Base-by-base conservation (phyloP, 1,284 basidiomycete species). In the Wallemia mellicola region DNA sequence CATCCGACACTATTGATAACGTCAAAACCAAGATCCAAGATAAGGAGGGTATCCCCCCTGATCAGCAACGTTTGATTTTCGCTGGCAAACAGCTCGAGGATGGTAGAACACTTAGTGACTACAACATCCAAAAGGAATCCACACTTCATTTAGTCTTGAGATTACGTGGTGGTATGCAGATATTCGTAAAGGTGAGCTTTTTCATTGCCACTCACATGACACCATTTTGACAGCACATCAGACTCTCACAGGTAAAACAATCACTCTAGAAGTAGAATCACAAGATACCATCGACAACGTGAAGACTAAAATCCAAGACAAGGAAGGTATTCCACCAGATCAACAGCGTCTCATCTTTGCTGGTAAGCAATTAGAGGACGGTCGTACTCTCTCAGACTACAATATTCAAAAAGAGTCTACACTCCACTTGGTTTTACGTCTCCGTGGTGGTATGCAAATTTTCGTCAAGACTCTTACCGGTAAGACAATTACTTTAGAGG, bases 11-110 rank as follows among this genome's bases (percentile, higher is more conserved):
- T 64, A 91, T 94, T 74, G 88, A 95, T 77, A 92, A 92, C 78
- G 87, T 91, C 75, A 89, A 91, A 77, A 78, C 83, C 71, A 91
- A 91, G 74, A 91, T 91, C 68, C 86, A 89, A 71, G 86, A 89
- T 76, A 85, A 91, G 62, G 68, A 68, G 58, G 68, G 68, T 58
- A 69, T 68, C 60, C 71, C 70, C 24, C 71, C 71, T 25, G 70
- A 72, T 62, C 71, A 72, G 64, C 72, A 73, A 66, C 70, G 72
- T 28, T 63, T 73, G 57, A 72, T 73, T 63, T 73, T 73, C 59
- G 71, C 71, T 38, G 71, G 71, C 59, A 73, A 73, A 65, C 71
- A 73, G 66, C 83, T 96, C 38, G 80, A 82, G 65, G 81, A 83
- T 59, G 81, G 80, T 14, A 78, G 80, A 19, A 82, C 80, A 1